These are phyloP conservation scores for Podila epigama DNA, from an alignment of 192 early-diverging fungal species.

Conservation along the genomic window DNA sequence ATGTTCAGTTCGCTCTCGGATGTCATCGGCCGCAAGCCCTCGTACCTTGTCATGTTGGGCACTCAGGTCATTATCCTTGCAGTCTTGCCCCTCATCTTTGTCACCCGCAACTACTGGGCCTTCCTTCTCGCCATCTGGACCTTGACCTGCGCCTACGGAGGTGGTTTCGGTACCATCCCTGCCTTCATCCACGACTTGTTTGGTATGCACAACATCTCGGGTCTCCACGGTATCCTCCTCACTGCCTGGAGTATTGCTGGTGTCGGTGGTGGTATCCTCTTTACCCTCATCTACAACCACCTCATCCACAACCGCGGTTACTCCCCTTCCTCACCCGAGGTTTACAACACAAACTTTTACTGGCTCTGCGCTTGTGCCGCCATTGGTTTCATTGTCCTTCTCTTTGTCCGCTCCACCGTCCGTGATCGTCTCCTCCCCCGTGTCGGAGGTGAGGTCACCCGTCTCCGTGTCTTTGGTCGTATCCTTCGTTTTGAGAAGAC, in stretches of 20 bases:
- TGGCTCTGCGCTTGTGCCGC: constrained; percentile 72
- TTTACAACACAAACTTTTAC: constrained; percentile 70
- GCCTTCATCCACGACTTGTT: constrained; percentile 80
- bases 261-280: constrained; percentile 71
- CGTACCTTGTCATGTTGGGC: constrained; percentile 65
- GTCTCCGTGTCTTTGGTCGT: constrained; percentile 70
- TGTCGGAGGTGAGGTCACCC: constrained; percentile 64
- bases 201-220: constrained; percentile 75
- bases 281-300: constrained; percentile 67
- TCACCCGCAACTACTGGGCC: constrained; percentile 61
- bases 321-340: constrained; percentile 50
- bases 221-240: constrained; percentile 76
- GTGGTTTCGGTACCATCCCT: constrained; percentile 79
- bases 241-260: constrained; percentile 78
- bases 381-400: constrained; percentile 62
- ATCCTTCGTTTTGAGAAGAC: constrained; percentile 58
- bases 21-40: constrained; percentile 68
- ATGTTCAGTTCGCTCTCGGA: constrained; percentile 65
- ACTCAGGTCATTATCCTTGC: constrained; percentile 65
- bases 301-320: constrained; percentile 52
- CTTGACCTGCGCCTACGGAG: constrained; percentile 74
- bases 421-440: constrained; percentile 74
- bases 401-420: constrained; percentile 70
- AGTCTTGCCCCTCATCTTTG: constrained; percentile 64
- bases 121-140: constrained; percentile 67